phyloP scores from a whole-genome alignment of 148 eudicot species.

The Rhododendron molle region DNA sequence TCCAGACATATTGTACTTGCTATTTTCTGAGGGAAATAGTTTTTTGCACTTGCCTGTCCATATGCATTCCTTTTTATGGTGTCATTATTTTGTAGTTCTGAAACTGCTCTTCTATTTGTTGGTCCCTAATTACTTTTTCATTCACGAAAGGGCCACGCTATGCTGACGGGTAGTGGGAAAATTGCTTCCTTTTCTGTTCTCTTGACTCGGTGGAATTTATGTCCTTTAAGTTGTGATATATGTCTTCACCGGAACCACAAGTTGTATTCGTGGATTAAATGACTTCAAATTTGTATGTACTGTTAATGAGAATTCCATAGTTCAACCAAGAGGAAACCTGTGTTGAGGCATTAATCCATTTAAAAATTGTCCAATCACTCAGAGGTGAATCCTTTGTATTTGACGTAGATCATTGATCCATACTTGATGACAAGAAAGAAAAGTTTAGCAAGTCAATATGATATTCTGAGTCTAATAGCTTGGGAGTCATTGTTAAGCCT shows the following conservation, averaged over 20 bases:
- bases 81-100: neutral
- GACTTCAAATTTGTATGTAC: neutral
- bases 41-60: neutral
- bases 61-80: neutral
- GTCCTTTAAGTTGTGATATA: neutral
- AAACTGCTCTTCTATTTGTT: neutral
- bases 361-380: neutral
- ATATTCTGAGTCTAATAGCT: neutral
- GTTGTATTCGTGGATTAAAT: neutral
- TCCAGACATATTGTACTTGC: neutral
- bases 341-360: neutral
- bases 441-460: neutral
- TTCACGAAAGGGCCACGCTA: neutral
- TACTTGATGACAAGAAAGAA: neutral
- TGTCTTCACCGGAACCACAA: neutral
- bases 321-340: neutral
- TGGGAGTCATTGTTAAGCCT: neutral
- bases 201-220: too few species aligned
- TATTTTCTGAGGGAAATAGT: neutral
- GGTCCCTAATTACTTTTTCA: neutral
- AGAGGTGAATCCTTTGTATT: neutral
- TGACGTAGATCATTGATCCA: neutral
- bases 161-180: neutral
- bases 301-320: neutral
- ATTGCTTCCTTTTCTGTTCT: neutral